Conservation (phyloP, 1,139 yeast genomes). For the Ogataea hybrid region DNA sequence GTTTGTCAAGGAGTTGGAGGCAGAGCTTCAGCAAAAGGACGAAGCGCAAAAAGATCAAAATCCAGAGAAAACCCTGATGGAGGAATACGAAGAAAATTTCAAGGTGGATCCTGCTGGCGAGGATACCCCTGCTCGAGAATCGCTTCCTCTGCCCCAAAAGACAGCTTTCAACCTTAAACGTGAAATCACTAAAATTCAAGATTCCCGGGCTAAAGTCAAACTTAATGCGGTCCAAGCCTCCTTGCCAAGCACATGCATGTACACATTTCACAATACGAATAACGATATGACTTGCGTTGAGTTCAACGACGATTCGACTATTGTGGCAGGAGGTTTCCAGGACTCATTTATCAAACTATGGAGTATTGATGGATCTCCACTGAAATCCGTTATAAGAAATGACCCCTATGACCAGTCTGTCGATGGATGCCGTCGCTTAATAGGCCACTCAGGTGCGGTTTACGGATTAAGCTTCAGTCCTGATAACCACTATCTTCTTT, state of each 20-base stretch:
- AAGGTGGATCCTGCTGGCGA: constrained; percentile 50
- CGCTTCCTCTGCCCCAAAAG: constrained; percentile 81
- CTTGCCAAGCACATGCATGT: constrained; percentile 96
- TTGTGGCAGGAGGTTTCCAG: constrained; percentile 93
- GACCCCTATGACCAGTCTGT: constrained; percentile 47
- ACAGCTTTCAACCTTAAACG: constrained; percentile 76
- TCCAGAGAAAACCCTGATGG: constrained; percentile 38
- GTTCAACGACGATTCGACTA: constrained; percentile 81
- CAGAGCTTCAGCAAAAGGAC: constrained; percentile 78
- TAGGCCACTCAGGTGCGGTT: constrained; percentile 95
- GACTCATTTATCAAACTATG: constrained; percentile 88
- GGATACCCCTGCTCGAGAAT: constrained; percentile 65
- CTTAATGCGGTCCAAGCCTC: constrained; percentile 69
- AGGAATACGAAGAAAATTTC: constrained; percentile 50
- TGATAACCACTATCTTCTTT: constrained; percentile 75
- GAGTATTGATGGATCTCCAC: constrained; percentile 89
- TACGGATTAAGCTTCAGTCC: constrained; percentile 91
- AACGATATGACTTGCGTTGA: constrained; percentile 81
- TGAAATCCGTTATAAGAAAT: constrained; percentile 61
- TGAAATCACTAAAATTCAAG: constrained; percentile 76
- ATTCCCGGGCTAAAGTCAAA: constrained; percentile 71
- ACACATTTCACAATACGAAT: constrained; percentile 94
- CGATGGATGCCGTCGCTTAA: constrained; percentile 52
- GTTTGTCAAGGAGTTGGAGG: constrained; percentile 77
- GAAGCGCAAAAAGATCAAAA: constrained; percentile 37